Conservation (phyloP, 1,139 yeast genomes). For the Hyphopichia pseudoburtonii region DNA sequence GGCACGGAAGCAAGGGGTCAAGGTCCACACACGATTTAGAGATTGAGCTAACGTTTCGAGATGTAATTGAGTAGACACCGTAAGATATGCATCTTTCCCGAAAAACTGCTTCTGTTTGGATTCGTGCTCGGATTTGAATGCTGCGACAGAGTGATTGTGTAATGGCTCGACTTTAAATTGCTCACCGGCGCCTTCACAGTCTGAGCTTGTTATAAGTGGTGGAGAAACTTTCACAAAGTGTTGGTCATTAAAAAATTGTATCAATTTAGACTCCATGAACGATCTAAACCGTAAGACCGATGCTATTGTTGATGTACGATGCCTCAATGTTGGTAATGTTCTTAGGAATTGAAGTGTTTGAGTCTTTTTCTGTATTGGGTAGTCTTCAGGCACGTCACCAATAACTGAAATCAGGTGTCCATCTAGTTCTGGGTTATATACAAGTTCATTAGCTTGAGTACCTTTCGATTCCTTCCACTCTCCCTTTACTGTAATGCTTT, state of each 20-base stretch:
- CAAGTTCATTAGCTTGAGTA: conserved; percentile 33
- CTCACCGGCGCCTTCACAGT: conserved; percentile 98
- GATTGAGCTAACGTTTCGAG: conserved; percentile 79
- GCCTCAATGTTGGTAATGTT: conserved; percentile 69
- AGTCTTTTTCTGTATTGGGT: conserved; percentile 82
- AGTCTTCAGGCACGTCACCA: conserved; percentile 61
- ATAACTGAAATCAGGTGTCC: conserved; percentile 24
- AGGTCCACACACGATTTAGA: conserved; percentile 79
- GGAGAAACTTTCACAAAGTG: conserved; percentile 76
- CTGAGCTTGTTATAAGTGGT: conserved; percentile 84
- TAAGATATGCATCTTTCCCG: conserved; percentile 65
- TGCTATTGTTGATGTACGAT: conserved; percentile 66
- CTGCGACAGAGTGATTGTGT: conserved; percentile 13
- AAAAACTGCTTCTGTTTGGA: conserved; percentile 47
- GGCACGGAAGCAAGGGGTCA: conserved; percentile 92
- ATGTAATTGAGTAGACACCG: conserved; percentile 93
- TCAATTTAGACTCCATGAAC: conserved; percentile 53
- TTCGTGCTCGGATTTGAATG: conserved; percentile 5
- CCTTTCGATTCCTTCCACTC: conserved; percentile 37
- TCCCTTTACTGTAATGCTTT: conserved; percentile 34
- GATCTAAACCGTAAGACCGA: conserved; percentile 75
- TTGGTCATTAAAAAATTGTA: conserved; percentile 51
- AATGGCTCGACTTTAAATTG: conserved; percentile 54
- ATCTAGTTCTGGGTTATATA: conserved; percentile 21
- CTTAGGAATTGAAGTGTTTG: conserved; percentile 70